Base-by-base conservation (phyloP, 805 yeast species). In the Barnettozyma californica region DNA sequence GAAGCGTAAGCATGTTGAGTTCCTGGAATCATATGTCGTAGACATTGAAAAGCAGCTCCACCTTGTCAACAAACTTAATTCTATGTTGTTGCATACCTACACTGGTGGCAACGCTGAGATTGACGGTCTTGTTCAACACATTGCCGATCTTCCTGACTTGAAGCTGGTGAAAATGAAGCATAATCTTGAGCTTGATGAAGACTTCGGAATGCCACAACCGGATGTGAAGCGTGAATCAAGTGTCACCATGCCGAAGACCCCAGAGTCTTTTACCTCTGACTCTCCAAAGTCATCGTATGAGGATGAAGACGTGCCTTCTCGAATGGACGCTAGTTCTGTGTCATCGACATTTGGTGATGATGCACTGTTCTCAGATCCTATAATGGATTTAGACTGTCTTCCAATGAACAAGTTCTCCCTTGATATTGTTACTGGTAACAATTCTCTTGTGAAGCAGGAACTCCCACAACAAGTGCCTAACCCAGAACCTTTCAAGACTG, bases 1-100 rank as follows among this genome's bases (percentile, higher is more conserved):
- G 79, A 92, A 92, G 78, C 80, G 98, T 64, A 80, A 83, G 63
- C 96, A 92, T 64, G 84, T 94, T 49, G 96, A 90, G 67, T 81
- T 79, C 53, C 75, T 94, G 56, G 97, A 92, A 45, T 48, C 58
- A 2, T 60, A 60, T 36, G 62, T 61, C 2, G 38, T 54, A 4
- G 62, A 58, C 35, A 16, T 61, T 37, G 65, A 61, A 48, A 56
- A 55, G 47, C 62, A 61, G 39, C 40, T 58, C 44, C 36, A 46
- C 7, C 26, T 58, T 21, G 48, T 48, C 19, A 55, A 48, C 16
- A 46, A 43, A 36, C 45, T 61, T 41, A 59, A 54, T 37, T 41
- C 42, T 9, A 37, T 45, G 10, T 41, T 61, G 38, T 45, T 55
- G 31, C 31, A 45, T 9, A 23, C 9, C 11, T 59, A 61, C 42